A percentile compares a stretch with the other conserved stretches of the same genome.
Evolutionary conservation across 1,284 basidiomycete genomes (phyloP).

Genomic region (Lentinus polychrous): DNA sequence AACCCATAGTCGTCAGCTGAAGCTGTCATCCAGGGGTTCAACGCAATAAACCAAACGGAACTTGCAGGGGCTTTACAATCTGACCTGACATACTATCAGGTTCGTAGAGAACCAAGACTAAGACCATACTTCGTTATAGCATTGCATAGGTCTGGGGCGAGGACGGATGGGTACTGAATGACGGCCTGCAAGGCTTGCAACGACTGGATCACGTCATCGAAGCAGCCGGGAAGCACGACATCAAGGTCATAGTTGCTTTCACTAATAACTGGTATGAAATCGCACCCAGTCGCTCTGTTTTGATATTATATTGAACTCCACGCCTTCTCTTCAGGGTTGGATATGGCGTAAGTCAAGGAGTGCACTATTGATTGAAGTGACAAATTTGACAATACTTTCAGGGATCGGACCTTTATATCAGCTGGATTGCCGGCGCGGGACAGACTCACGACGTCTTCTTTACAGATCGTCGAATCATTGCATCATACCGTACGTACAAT

Average conservation of each 20-base stretch:
- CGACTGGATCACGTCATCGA: constrained; percentile 59
- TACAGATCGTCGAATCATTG: constrained; percentile 38
- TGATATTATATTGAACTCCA: not conserved
- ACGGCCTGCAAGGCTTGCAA: constrained; percentile 58
- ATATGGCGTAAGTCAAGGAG: constrained; percentile 23
- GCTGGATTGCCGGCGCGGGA: constrained; percentile 40
- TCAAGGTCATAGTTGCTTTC: constrained; percentile 56
- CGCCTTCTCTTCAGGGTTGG: constrained; percentile 21
- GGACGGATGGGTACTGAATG: constrained; percentile 44
- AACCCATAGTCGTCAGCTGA: constrained; percentile 1
- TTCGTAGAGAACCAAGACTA: no score
- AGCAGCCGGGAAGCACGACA: constrained; percentile 50
- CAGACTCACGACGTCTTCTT: constrained; percentile 48
- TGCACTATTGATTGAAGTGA: not conserved
- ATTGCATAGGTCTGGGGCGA: constrained; percentile 39
- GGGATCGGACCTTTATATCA: constrained; percentile 43
- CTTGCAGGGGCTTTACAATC: constrained; percentile 43
- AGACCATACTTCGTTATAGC: no score
- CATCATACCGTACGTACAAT: constrained; percentile 38
- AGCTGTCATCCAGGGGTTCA: constrained; percentile 31
- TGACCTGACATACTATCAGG: constrained; percentile 17
- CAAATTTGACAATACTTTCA: constrained; percentile 4
- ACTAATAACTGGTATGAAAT: constrained; percentile 60
- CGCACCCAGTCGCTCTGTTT: not conserved
- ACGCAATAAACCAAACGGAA: constrained; percentile 50